Evolutionary conservation across 2,329 filamentous ascomycete genomes (phyloP).

Genomic region (Purpureocillium takamizusanense): DNA sequence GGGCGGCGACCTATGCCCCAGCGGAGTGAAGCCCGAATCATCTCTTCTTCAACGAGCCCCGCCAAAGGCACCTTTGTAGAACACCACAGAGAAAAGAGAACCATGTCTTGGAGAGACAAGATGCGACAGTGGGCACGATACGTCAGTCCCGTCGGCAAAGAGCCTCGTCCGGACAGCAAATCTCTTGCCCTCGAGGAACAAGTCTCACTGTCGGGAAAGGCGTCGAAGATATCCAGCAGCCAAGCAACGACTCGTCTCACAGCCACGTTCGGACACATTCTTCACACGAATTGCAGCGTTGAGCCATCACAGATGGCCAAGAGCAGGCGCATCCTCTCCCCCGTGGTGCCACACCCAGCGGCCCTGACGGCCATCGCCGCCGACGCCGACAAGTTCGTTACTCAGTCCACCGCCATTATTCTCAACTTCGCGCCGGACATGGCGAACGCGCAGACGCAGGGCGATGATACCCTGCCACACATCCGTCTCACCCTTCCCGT

Average conservation of each 20-base stretch:
- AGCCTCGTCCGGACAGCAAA: neutral
- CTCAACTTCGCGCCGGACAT: slow-evolving; percentile 35
- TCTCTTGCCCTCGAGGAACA: neutral
- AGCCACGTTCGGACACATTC: slow-evolving; percentile 43
- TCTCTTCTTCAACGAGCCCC: slow-evolving; percentile 8
- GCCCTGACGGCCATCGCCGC: slow-evolving; percentile 28
- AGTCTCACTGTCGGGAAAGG: neutral
- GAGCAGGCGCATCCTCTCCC: slow-evolving; percentile 29
- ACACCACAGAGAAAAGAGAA: slow-evolving; percentile 19
- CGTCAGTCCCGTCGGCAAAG: slow-evolving; percentile 10
- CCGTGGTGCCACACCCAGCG: slow-evolving; percentile 37
- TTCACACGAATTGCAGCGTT: slow-evolving; percentile 22
- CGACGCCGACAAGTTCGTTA: slow-evolving; percentile 16
- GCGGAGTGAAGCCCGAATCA: slow-evolving; percentile 9
- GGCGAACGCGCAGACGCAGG: neutral
- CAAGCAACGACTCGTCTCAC: slow-evolving; percentile 14
- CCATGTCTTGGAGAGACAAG: slow-evolving; percentile 25
- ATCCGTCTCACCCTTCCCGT: slow-evolving; percentile 23
- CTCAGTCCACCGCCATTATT: slow-evolving; percentile 25
- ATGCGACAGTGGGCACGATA: slow-evolving; percentile 21
- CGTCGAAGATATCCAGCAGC: neutral
- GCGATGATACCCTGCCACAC: slow-evolving; percentile 8
- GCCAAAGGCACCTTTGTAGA: slow-evolving; percentile 9
- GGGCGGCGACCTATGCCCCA: slow-evolving; percentile 9
- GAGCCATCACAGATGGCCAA: slow-evolving; percentile 4